Conservation (phyloP, 495 filamentous ascomycete species). For the Xylaria venustula region DNA sequence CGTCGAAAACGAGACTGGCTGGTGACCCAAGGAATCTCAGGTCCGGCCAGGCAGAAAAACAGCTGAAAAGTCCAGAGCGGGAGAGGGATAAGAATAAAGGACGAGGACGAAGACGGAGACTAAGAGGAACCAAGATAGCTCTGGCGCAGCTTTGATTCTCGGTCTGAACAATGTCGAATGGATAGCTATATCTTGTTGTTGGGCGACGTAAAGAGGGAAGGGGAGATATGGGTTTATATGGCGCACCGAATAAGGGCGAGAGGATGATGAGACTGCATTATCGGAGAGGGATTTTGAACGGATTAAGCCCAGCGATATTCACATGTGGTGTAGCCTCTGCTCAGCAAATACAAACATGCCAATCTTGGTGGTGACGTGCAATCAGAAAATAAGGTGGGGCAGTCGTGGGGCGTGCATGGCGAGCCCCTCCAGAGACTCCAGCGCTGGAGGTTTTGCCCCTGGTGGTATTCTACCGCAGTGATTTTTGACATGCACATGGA, state of each 20-base stretch:
- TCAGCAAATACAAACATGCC: no score
- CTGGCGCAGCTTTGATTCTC: background rate
- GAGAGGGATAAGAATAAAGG: background rate
- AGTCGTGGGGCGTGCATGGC: conserved; percentile 14
- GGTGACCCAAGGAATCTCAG: no score
- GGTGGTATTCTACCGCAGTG: background rate
- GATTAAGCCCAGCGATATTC: no score
- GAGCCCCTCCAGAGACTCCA: conserved; percentile 15
- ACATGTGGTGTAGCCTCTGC: no score
- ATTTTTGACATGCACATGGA: background rate
- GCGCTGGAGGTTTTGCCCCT: conserved; percentile 33
- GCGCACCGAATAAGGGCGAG: no score
- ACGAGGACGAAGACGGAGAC: background rate
- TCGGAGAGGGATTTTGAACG: no score
- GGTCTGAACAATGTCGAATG: no score
- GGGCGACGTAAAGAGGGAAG: no score
- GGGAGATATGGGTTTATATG: no score
- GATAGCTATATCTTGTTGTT: no score
- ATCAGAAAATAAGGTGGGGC: background rate
- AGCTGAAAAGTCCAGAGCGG: no score
- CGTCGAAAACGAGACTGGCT: background rate
- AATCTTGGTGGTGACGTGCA: conserved; percentile 4
- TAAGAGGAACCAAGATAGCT: background rate
- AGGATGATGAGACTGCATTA: background rate
- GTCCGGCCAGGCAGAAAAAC: background rate